Base-by-base conservation (phyloP, 1,284 basidiomycete species). In the Tremellales sp. region DNA sequence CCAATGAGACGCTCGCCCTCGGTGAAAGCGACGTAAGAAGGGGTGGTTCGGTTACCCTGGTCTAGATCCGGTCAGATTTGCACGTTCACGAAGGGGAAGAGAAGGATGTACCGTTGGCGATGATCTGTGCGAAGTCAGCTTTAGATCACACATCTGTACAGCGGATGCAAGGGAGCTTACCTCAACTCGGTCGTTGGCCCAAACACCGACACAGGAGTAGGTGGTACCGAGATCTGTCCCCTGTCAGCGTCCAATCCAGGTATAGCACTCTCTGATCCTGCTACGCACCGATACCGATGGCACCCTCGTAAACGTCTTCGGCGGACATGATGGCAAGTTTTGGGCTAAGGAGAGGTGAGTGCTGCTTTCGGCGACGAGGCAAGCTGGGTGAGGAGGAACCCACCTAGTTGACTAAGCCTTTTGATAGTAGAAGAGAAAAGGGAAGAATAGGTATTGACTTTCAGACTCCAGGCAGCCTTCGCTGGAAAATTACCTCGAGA, bases 21-120 rank as follows among this genome's bases (percentile, higher is more conserved):
- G 62, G 91, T 93, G 83, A 98, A 97, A 65, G 94, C 91, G 77
- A 97, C 94, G 79, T 97, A 97, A 64, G 94, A 98, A 51, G 94
- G 94, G 51, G 94, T 97, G 67, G 94, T 97, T 65, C 94, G 85
- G 85, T 97, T 97, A 72, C 93, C 94, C 87, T 96, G 77, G 72
- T 78, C 89, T 89, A 69, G 26, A 53, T n/a, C 17, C 22, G 6
- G 44, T 52, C 37, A 54, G 53, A 39, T 11, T 23, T 23, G n/a
- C 29, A 40, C 26, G 26, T 17, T 25, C 29, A 31, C 23, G 24
- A 4, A 27, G 45, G 22, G 39, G 19, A 42, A 7, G 13, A 24
- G 15, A 17, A 17, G 15, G 26, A 64, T 58, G 62, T 51, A 66
- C 72, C 90, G 74, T 94, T 94, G 80, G 91, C 89, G 74, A 96